Base-by-base conservation (phyloP, 2,329 filamentous ascomycete genomes). In the Aspergillus eucalypticola region DNA sequence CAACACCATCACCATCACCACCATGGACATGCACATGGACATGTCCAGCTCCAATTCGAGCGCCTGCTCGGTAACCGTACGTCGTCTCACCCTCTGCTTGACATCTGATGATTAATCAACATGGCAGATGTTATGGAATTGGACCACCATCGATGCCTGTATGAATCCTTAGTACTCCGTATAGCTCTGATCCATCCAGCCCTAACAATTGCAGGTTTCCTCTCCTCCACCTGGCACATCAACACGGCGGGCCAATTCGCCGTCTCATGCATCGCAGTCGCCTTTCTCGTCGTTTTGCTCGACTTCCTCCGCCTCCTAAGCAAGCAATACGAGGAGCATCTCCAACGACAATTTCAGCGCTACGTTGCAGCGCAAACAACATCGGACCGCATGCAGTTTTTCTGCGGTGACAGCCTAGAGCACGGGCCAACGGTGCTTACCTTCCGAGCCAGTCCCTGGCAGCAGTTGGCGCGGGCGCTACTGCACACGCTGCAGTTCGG, bases 111-210 rank as follows among this genome's bases (percentile, higher is more conserved):
- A 35, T 11, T 35, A 35, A 35, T 35, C 32, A 35, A 1, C 32
- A 35, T 35, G 5, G 32, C 57, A 68, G 66, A 70, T 70, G 68
- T 50, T 70, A 29, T 70, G 68, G 60, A 70, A 70, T 55, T 70
- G 68, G 62, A 57, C 66, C 35, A 66, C 64, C 1, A 66, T 67
- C 35, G 66, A 70, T 54, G 59, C 65, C 15, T 70, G 68, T 52
- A 51, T 41, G 59, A n/a, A 8, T 13, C 32, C 19, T 27, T 41
- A 15, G 19, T 21, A 10, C 5, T 49, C 27, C 6, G 39, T 15
- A 13, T 21, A 13, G 27, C 27, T 29, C 27, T 29, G 3, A 4
- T 29, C 7, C 13, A 15, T 15, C 32, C 4, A 25, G 6, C 11
- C 19, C 13, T 42, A 7, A 32, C 23, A 19, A 32, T 8, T 10